A percentile compares a stretch with the other conserved stretches of the same genome.
Conservation (phyloP, 345 rosid genomes). For the Linum tenue region DNA sequence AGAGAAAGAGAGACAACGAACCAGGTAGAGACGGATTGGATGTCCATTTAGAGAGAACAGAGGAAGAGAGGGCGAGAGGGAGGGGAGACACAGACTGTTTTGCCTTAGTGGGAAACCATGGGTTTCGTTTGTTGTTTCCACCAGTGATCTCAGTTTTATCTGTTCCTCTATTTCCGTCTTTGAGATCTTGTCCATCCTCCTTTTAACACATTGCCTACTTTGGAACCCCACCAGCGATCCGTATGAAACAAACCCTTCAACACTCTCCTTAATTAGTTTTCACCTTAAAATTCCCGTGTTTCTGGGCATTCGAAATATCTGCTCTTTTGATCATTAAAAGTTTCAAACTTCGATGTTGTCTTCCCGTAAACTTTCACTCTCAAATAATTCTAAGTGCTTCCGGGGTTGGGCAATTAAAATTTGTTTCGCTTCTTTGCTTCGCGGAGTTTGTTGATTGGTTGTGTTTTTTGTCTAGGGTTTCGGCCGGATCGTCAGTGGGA, state of each 20-base stretch:
- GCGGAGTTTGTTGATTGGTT: not conserved
- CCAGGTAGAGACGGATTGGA: not conserved
- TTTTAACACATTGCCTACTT: conserved; percentile 1
- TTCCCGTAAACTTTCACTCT: not conserved
- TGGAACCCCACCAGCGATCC: not conserved
- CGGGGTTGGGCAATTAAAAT: not conserved
- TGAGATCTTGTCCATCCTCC: not conserved
- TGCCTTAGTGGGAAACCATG: not conserved
- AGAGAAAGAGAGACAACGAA: not conserved
- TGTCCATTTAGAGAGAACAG: not conserved
- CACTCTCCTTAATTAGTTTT: no score
- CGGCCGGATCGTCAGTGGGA: not conserved
- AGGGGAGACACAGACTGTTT: no score
- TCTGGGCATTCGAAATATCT: not conserved
- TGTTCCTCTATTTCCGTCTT: not conserved
- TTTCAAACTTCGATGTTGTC: not conserved
- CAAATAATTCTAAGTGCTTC: not conserved
- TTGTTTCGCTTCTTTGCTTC: not conserved
- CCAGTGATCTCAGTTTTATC: not conserved
- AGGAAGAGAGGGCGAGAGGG: no score
- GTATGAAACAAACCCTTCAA: not conserved
- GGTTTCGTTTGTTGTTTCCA: not conserved
- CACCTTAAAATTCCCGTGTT: no score
- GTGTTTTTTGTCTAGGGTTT: not conserved
- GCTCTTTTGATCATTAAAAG: not conserved